Evolutionary conservation across 768 basidiomycete species (phyloP).

Genomic region (Boletus vinaceobasis): DNA sequence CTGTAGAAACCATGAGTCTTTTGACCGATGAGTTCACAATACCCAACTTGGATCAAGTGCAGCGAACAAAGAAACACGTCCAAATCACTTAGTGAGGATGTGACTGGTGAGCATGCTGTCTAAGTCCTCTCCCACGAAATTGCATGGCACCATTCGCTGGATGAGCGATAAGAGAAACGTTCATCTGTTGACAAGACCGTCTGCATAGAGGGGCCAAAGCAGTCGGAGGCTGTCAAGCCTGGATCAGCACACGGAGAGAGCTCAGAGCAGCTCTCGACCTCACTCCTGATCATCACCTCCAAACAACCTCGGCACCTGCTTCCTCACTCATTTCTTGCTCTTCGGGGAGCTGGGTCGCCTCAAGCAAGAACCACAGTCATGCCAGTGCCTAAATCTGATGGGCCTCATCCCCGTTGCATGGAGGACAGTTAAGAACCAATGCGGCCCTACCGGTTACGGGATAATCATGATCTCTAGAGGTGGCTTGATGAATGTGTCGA

Average conservation of each 20-base stretch:
- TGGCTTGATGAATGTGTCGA: conserved; percentile 42
- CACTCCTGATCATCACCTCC: too few species aligned
- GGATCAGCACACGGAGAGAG: conserved; percentile 6
- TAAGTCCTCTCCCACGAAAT: conserved; percentile 77
- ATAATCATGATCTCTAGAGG: conserved; percentile 93
- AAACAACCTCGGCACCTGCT: too few species aligned
- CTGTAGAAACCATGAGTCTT: too few species aligned
- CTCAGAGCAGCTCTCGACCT: too few species aligned
- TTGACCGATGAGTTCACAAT: too few species aligned
- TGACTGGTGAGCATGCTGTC: conserved; percentile 64
- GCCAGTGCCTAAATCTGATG: too few species aligned
- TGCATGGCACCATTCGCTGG: conserved; percentile 71
- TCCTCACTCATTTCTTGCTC: too few species aligned
- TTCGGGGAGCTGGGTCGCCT: too few species aligned
- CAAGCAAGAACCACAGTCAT: too few species aligned
- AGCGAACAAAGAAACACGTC: too few species aligned
- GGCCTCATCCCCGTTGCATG: conserved; percentile 89
- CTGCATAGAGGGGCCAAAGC: conserved; percentile 71
- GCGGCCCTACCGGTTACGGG: conserved; percentile 94
- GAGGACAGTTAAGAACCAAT: conserved; percentile 86
- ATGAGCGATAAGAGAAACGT: conserved; percentile 79
- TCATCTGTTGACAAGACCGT: conserved; percentile 75
- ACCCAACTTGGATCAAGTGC: too few species aligned
- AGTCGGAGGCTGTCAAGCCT: conserved; percentile 53
- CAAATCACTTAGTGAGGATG: conserved; percentile 61